These are phyloP conservation scores for Pseudotsuga menziesii DNA, from an alignment of 75 land plant genomes.

Conservation along the genomic window DNA sequence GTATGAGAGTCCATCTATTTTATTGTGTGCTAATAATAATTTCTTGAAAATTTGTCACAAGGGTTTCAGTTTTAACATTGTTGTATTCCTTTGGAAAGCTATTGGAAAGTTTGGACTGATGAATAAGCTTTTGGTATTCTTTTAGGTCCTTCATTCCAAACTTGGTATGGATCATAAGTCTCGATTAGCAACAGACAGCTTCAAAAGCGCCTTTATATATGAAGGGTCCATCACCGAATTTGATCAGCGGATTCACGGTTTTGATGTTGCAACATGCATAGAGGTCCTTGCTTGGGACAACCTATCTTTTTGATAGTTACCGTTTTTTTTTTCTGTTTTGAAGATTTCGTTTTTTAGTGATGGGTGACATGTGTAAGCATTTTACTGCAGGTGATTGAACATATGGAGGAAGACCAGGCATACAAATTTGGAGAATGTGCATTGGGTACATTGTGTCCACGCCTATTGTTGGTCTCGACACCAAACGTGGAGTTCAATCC, in stretches of 20 bases:
- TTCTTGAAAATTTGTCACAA: too few relatives aligned
- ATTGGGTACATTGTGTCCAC: constrained; percentile 62
- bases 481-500: constrained; percentile 94
- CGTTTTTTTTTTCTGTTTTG: neutral
- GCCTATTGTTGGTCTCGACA: constrained; percentile 79
- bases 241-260: constrained; percentile 67
- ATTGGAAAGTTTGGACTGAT: too few relatives aligned
- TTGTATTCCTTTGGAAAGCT: too few relatives aligned
- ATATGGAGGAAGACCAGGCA: constrained; percentile 93
- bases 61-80: too few relatives aligned
- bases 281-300: constrained; percentile 45
- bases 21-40: too few relatives aligned
- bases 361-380: neutral
- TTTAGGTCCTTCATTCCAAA: constrained; percentile 72
- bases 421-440: constrained; percentile 64
- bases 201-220: constrained; percentile 55
- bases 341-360: neutral
- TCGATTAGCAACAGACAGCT: constrained; percentile 3
- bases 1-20: too few relatives aligned
- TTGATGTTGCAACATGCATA: constrained; percentile 91
- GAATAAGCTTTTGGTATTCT: too few relatives aligned
- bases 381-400: constrained; percentile 84
- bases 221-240: constrained; percentile 78
- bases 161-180: constrained; percentile 23
- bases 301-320: neutral